Evolutionary conservation across 495 filamentous ascomycete genomes (phyloP).

Genomic region (Podospora tetraspora): DNA sequence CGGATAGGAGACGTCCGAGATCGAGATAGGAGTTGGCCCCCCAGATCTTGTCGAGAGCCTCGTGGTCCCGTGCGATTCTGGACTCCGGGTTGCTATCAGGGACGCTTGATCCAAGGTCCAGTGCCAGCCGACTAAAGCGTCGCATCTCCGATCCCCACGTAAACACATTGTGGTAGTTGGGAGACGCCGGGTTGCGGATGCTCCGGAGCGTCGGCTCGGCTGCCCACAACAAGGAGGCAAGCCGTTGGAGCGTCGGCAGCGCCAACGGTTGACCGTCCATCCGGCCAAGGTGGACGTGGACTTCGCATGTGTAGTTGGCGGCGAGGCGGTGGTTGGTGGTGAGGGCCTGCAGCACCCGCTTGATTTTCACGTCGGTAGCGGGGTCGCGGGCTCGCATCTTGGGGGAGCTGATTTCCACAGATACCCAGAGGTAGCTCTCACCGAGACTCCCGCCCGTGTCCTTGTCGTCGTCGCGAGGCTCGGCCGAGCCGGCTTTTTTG

Average conservation of each 20-base stretch:
- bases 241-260: conserved; percentile 25
- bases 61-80: background rate
- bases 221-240: conserved; percentile 28
- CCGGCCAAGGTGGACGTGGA: conserved; percentile 30
- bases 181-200: conserved; percentile 29
- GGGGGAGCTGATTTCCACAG: conserved; percentile 30
- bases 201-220: conserved; percentile 28
- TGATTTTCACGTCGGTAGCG: conserved; percentile 13
- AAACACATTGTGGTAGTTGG: conserved; percentile 28
- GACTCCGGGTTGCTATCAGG: background rate
- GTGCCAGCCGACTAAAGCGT: conserved; percentile 24
- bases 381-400: conserved; percentile 19
- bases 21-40: conserved; percentile 15
- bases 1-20: conserved; percentile 28
- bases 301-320: conserved; percentile 31
- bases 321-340: conserved; percentile 15
- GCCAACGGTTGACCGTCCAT: conserved; percentile 24
- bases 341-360: conserved; percentile 18
- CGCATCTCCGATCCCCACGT: conserved; percentile 31
- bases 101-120: background rate
- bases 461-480: conserved; percentile 18
- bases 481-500: conserved; percentile 31
- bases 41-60: conserved; percentile 24
- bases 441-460: background rate
- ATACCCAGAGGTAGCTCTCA: conserved; percentile 22